phyloP scores from a whole-genome alignment of 1,284 basidiomycete species.

The Somion occarium region DNA sequence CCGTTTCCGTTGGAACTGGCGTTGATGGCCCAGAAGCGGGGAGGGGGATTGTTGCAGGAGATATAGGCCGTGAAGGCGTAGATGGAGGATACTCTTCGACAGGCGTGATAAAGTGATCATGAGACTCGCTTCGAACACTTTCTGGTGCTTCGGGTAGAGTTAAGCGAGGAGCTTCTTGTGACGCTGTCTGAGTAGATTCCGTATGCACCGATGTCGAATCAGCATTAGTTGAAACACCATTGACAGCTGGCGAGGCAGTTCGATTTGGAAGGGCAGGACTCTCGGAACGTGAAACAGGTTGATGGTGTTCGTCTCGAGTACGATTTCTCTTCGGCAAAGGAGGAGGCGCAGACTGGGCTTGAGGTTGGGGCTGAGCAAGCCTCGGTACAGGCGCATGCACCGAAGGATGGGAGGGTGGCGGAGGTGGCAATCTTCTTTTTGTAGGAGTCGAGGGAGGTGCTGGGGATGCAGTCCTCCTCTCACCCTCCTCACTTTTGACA shows the following conservation, averaged over 20 bases:
- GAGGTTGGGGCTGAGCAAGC: neutral
- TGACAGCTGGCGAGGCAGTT: neutral
- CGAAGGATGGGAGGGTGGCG: slow-evolving; percentile 38
- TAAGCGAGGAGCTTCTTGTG: neutral
- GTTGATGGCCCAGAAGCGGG: slow-evolving; percentile 33
- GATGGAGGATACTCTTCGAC: slow-evolving; percentile 24
- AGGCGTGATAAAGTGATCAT: slow-evolving; percentile 30
- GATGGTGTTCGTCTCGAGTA: slow-evolving; percentile 10
- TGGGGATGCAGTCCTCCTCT: slow-evolving; percentile 15
- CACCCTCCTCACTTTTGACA: slow-evolving; percentile 1
- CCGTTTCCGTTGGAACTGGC: slow-evolving; percentile 8
- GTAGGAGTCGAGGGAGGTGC: slow-evolving; percentile 17
- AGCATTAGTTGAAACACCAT: neutral
- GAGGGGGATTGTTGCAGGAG: slow-evolving; percentile 31
- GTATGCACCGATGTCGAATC: neutral
- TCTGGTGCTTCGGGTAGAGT: neutral
- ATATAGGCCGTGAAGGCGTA: slow-evolving; percentile 13
- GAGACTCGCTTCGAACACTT: slow-evolving; percentile 17
- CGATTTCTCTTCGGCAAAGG: slow-evolving; percentile 21
- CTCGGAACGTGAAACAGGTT: slow-evolving; percentile 1
- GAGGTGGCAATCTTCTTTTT: slow-evolving; percentile 26
- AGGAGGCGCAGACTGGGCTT: slow-evolving; percentile 11
- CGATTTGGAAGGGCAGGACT: neutral
- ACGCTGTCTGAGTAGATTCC: neutral
- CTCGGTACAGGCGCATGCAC: slow-evolving; percentile 13